Base-by-base conservation (phyloP, 805 yeast genomes). In the Ogataea trehaloabstinens region DNA sequence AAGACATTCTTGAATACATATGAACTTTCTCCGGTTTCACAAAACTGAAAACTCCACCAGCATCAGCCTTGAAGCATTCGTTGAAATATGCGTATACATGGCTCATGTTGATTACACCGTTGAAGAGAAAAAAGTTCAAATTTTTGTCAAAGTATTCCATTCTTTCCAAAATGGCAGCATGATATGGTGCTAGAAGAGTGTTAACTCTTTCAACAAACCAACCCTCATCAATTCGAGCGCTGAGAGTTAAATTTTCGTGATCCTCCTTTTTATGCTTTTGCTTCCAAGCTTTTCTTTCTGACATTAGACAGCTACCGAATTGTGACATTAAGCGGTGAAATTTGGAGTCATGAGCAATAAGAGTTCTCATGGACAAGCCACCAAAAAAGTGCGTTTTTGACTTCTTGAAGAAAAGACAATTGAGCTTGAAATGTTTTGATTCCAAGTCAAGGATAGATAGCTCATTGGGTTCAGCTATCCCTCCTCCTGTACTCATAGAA, bases 131-230 rank as follows among this genome's bases (percentile, higher is more conserved):
- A 5, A 12, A 5, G 21, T 46, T 49, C 24, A 58, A 30, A n/a
- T 49, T 19, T 10, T 15, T 17, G 5, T 33, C 45, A 25, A 55
- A 54, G 30, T 40, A 50, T 1, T 29, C 35, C 3, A 58, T 8
- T 33, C 56, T 35, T 34, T 57, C 61, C 4, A 35, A n/a, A 13
- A 53, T 30, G 2, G 60, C 58, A 6, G 42, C 40, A 27, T 42
- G 45, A 29, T 48, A 28, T 2, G 51, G 51, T 3, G 44, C 19
- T 6, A 40, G 16, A 8, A 22, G 19, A 4, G 31, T 32, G n/a
- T 51, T 39, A 5, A 44, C 13, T 6, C 30, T 19, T n/a, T 37
- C 31, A 27, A 44, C 33, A 12, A 47, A 31, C 6, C 19, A 11
- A 6, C 34, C 31, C 19, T 37, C 44, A 16, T 42, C 35, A 5